Base-by-base conservation (phyloP, 352 stramenopile genomes). In the Pythium scleroteichum region DNA sequence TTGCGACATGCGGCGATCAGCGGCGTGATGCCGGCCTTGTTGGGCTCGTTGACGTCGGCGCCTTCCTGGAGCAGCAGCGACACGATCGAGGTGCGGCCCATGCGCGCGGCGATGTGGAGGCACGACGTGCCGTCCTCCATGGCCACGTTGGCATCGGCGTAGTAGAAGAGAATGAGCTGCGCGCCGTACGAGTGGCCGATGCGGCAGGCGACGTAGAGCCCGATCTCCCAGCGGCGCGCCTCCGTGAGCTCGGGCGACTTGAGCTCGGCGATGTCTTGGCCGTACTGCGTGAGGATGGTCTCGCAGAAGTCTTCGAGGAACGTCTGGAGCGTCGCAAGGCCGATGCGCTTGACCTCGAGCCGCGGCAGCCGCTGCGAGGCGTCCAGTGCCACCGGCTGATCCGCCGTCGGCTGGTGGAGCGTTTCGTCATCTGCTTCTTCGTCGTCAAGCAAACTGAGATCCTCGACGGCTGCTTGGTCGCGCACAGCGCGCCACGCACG, bases 231-330 rank as follows among this genome's bases (percentile, higher is more conserved):
- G n/a, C 76, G 77, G 2, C 83, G 75, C 19, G 73, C 24, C 20
- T 67, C 27, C 4, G 78, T 77, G 48, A 92, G 76, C 2, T 75
- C 70, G 16, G 73, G 66, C 17, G 57, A 65, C 29, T 76, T 59
- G 3, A 92, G 53, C 60, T 90, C 81, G 2, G 64, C 69, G 44
- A 92, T 87, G 55, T 90, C 81, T 49, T 66, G 68, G 23, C 76
- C 80, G 53, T 88, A 86, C 48, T 89, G 75, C 23, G 52, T 72
- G 22, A 90, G 58, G 24, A 90, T 67, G 12, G 85, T 78, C 26
- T 90, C 76, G 58, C 83, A 86, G 51, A 90, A 92, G 45, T 92
- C 83, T 53, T 92, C 83, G 67, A 92, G 77, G 69, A 90, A 89
- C 50, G 79, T 81, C 59, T 90, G 73, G 71, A 90, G 76, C 8